These are phyloP conservation scores for Coemansia sp. DNA, from an alignment of 192 early-diverging fungal genomes.

Conservation along the genomic window DNA sequence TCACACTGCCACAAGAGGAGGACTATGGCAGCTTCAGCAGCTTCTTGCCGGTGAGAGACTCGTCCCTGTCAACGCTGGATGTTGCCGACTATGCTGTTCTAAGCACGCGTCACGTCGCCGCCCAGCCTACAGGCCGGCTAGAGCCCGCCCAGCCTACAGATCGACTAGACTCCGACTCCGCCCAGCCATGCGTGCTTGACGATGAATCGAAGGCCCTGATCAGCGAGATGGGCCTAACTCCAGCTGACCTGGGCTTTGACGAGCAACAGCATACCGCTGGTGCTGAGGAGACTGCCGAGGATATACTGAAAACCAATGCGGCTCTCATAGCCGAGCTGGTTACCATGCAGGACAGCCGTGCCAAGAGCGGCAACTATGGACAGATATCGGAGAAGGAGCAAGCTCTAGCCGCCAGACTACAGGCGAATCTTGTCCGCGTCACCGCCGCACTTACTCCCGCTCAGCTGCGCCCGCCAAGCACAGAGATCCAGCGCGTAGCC, in stretches of 20 bases:
- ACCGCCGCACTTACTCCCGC: conserved; percentile 20
- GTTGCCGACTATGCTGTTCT: neutral
- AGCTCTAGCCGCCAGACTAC: conserved; percentile 25
- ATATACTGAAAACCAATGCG: conserved; percentile 25
- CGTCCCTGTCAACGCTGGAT: conserved; percentile 19
- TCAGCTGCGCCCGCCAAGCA: conserved; percentile 20
- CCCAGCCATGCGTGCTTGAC: neutral
- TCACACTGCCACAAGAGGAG: conserved; percentile 13
- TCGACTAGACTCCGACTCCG: neutral
- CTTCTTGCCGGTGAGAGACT: conserved; percentile 40
- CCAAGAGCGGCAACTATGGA: conserved; percentile 17
- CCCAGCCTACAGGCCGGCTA: neutral
- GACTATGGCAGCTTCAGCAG: conserved; percentile 38
- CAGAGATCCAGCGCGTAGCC: conserved; percentile 35
- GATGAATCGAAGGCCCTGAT: conserved; percentile 15
- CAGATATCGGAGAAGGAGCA: conserved; percentile 27
- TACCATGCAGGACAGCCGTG: conserved; percentile 37
- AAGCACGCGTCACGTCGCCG: neutral
- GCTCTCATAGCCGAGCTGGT: conserved; percentile 25
- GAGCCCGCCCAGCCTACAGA: neutral
- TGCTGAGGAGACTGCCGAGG: conserved; percentile 25
- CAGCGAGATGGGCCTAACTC: conserved; percentile 14
- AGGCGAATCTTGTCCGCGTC: conserved; percentile 23
- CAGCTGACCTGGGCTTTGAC: conserved; percentile 19
- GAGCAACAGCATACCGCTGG: neutral